Evolutionary conservation across 495 filamentous ascomycete genomes (phyloP), one percentile per base, ranked within the genome.

Genomic region (Penicillium cinerascens): DNA sequence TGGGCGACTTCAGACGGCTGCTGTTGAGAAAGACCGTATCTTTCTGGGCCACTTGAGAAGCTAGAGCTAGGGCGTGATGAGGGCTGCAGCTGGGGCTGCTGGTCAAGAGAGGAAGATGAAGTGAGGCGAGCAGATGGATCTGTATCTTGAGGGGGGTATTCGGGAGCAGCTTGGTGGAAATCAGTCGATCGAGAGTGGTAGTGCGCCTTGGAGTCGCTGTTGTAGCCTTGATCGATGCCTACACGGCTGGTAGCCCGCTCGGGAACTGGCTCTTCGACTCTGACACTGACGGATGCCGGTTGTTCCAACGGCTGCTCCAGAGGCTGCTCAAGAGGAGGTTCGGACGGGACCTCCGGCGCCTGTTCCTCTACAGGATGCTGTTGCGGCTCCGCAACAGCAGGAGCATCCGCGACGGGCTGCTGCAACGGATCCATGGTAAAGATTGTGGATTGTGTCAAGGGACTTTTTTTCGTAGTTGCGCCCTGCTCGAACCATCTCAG

Each of bases 21-120:
- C 13, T 60, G 58, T 40, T 75, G 75, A 7, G 72, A 54, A 44
- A 72, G 55, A 17, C 61, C 65, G 39, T 75, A 67, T 49, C 71
- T 68, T 17, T 78, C 78, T 9, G 70, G 61, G 20, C 71, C 71
- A 51, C 69, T 74, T 9, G 78, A 81, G 22, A 78, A 52, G 6
- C 75, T 76, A 26, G 79, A 80, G 15, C 75, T 68, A 8, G 79
- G 79, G 52, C 79, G 66, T 6, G 78, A 77, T n/a, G 69, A 64
- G 18, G 73, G 60, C n/a, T 66, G 69, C 22, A 67, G 66, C 18
- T 68, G 67, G 46, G 72, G 73, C 47, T 75, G 77, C 52, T 74
- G 67, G 37, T 49, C 66, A 35, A 72, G 54, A 10, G 68, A 70
- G 10, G 77, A 70, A 10, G 68, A 70, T 7, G 64, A 67, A 35